Percentiles rank a stretch among this genome's conserved stretches.
These are phyloP conservation scores for Cryphonectria carpinicola DNA, from an alignment of 2,329 filamentous ascomycete genomes.

Conservation along the genomic window DNA sequence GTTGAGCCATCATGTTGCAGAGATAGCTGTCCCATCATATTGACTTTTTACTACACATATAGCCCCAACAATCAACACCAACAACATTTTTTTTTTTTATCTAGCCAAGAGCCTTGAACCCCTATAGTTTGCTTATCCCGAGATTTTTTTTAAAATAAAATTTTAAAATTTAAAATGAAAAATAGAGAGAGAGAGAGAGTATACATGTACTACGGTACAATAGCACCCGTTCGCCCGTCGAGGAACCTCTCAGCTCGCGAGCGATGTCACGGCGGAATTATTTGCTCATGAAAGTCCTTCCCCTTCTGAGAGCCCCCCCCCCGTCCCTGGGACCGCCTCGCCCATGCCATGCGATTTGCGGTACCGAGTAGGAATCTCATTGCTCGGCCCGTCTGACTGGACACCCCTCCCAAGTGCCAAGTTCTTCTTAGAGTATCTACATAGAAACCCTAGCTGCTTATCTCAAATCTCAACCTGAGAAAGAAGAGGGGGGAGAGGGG, in stretches of 20 bases:
- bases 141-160: not conserved
- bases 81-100: too few species aligned
- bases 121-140: not conserved
- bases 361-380: not conserved
- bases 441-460: not conserved
- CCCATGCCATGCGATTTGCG: not conserved
- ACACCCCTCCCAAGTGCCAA: not conserved
- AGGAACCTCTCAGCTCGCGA: not conserved
- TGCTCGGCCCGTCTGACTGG: conserved; percentile 10
- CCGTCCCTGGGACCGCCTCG: not conserved
- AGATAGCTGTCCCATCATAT: not conserved
- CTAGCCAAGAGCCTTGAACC: not conserved
- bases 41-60: too few species aligned
- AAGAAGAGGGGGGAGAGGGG: not conserved
- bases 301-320: not conserved
- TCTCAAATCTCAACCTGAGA: not conserved
- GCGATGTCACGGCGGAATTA: conserved; percentile 6
- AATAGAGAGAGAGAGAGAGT: not conserved
- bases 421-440: not conserved
- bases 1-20: not conserved
- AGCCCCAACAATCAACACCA: too few species aligned
- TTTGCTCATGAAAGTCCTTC: not conserved
- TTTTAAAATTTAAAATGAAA: too few species aligned
- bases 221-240: not conserved
- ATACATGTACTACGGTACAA: not conserved